These are phyloP conservation scores for Zasmidium angulare DNA, from an alignment of 2,329 filamentous ascomycete species.

Conservation along the genomic window DNA sequence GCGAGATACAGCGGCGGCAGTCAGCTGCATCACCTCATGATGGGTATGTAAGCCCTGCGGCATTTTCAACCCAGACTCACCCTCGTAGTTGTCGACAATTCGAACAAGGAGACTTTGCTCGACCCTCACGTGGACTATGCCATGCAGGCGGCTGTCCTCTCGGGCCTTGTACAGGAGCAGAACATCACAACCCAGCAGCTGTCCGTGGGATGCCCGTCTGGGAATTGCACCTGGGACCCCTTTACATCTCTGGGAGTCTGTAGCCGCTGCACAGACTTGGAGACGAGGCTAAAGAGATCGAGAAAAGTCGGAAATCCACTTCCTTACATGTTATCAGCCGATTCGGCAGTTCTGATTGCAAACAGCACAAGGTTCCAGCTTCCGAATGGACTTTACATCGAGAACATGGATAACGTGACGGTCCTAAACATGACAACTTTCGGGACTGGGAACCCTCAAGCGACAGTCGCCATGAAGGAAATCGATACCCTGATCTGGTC, in stretches of 20 bases:
- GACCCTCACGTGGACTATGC: constrained; percentile 10
- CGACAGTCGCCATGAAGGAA: constrained; percentile 1
- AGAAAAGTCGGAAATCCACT: background rate
- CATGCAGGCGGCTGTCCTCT: constrained; percentile 13
- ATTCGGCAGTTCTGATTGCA: background rate
- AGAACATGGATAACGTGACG: constrained; percentile 6
- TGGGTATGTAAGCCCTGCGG: background rate
- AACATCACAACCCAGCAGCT: constrained; percentile 4
- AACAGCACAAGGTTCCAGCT: background rate
- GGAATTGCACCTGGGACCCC: constrained; percentile 12
- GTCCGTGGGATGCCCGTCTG: constrained; percentile 7
- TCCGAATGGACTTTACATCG: constrained; percentile 13
- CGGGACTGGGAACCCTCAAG: constrained; percentile 1
- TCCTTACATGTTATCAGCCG: background rate
- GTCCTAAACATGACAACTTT: constrained; percentile 6
- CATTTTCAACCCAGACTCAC: background rate
- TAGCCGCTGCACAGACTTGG: constrained; percentile 4
- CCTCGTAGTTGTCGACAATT: background rate
- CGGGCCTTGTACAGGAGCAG: constrained; percentile 3
- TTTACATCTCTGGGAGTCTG: constrained; percentile 10
- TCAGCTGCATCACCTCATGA: background rate
- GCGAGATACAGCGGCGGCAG: constrained; percentile 1
- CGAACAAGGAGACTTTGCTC: background rate
- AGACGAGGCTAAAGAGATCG: background rate
- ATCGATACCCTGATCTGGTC: constrained; percentile 12